Conservation (phyloP, 352 stramenopile genomes). For the Phytopythium boreale region DNA sequence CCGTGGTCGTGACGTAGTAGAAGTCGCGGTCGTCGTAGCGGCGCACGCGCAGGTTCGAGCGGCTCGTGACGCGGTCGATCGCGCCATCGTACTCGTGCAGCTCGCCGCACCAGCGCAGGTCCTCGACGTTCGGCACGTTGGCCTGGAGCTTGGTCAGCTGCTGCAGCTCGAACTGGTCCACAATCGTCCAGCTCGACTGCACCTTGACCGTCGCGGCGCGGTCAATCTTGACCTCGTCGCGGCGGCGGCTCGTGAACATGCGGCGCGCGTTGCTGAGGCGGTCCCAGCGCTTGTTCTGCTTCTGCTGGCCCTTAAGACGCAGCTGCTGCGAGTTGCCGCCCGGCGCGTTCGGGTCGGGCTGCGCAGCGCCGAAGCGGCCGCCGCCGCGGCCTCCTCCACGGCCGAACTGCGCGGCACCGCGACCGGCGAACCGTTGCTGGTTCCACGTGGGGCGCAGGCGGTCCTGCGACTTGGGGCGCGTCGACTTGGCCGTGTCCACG, state of each 20-base stretch:
- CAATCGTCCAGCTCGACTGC: constrained; percentile 88
- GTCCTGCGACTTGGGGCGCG: constrained; percentile 72
- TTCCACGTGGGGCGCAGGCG: constrained; percentile 81
- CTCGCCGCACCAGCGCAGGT: constrained; percentile 94
- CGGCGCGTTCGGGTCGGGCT: constrained; percentile 39
- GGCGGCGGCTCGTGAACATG: constrained; percentile 56
- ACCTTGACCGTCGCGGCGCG: constrained; percentile 90
- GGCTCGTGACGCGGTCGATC: constrained; percentile 93
- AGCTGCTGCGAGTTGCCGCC: constrained; percentile 53
- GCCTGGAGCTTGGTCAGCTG: constrained; percentile 94
- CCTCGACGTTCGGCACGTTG: constrained; percentile 81
- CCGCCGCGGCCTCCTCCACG: constrained; percentile 23
- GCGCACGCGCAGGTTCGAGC: constrained; percentile 73
- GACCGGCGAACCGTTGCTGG: constrained; percentile 77
- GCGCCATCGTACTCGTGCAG: constrained; percentile 94
- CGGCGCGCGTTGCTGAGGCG: constrained; percentile 73
- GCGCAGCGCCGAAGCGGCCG: constrained; percentile 20
- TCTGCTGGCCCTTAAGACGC: constrained; percentile 83
- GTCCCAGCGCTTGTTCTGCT: constrained; percentile 86
- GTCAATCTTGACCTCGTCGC: constrained; percentile 77
- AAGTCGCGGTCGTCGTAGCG: constrained; percentile 92
- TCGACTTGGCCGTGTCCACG: constrained; percentile 92
- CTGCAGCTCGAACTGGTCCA: constrained; percentile 96
- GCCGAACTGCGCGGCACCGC: constrained; percentile 38
- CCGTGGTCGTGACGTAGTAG: constrained; percentile 96